phyloP scores from a whole-genome alignment of 129 eudicot genomes.

The Cynara cardunculus region DNA sequence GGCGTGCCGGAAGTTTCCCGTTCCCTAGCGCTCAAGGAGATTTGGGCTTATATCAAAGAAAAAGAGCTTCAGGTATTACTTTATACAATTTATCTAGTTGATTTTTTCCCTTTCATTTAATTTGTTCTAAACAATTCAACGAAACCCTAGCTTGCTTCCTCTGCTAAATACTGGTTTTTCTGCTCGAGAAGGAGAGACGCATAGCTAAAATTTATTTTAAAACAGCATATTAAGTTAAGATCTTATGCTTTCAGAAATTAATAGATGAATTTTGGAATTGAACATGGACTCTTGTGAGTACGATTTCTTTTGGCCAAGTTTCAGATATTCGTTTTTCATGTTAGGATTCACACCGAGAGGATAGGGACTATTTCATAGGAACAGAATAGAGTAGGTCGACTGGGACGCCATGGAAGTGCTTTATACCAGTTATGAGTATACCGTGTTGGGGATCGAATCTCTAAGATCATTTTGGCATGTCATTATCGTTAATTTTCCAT shows the following conservation, averaged over 20 bases:
- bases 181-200: not conserved
- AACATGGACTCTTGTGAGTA: not conserved
- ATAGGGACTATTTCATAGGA: too few species aligned
- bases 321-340: not conserved
- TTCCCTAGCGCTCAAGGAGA: constrained; percentile 47
- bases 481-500: not conserved
- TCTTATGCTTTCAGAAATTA: not conserved
- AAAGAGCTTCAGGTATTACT: constrained; percentile 51
- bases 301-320: not conserved
- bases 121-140: not conserved
- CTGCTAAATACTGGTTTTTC: not conserved
- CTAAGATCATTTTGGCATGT: not conserved
- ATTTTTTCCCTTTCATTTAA: not conserved
- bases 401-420: too few species aligned
- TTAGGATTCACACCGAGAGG: not conserved
- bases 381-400: not conserved
- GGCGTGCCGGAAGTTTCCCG: constrained; percentile 53
- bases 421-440: too few species aligned
- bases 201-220: too few species aligned
- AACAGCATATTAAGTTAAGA: not conserved
- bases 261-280: not conserved
- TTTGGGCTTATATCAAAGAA: constrained; percentile 54
- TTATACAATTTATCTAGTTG: not conserved
- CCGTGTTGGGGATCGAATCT: too few species aligned
- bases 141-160: not conserved